phyloP scores from a whole-genome alignment of 192 early-diverging fungal genomes.

The Coemansia sp. region DNA sequence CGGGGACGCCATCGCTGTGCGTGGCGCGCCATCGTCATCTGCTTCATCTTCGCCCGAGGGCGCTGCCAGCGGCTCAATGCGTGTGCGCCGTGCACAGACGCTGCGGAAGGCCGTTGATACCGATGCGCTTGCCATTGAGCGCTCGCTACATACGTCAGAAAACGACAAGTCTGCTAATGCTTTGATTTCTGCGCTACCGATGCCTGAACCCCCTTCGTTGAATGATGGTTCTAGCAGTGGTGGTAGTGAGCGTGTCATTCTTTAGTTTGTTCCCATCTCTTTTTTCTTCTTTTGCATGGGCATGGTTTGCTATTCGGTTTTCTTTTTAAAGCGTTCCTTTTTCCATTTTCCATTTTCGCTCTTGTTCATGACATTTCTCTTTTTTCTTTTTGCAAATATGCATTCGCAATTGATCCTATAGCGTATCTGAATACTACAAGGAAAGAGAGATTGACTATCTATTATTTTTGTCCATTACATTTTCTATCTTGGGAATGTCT shows the following conservation, averaged over 20 bases:
- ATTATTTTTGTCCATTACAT: too few species aligned
- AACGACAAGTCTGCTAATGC: conserved; percentile 20
- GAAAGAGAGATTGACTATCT: too few species aligned
- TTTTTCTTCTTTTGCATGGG: not conserved
- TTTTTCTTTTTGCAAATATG: too few species aligned
- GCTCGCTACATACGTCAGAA: conserved; percentile 23
- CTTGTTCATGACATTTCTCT: too few species aligned
- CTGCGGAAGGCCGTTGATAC: conserved; percentile 43
- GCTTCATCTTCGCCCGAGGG: too few species aligned
- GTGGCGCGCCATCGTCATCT: not conserved
- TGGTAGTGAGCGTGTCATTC: conserved; percentile 26
- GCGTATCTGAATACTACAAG: too few species aligned
- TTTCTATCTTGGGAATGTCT: not conserved
- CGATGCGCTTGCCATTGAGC: conserved; percentile 39
- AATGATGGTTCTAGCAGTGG: not conserved
- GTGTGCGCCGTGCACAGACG: conserved; percentile 37
- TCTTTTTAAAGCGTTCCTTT: not conserved
- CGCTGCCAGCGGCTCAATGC: not conserved
- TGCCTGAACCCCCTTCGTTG: conserved; percentile 17
- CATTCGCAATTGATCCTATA: too few species aligned
- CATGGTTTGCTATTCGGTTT: not conserved
- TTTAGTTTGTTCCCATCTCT: conserved; percentile 13
- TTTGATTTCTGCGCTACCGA: conserved; percentile 44
- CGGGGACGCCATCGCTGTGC: conserved; percentile 4
- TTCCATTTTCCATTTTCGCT: not conserved